Conservation (phyloP, 176 grass and related monocot genomes). For the Musa beccarii region DNA sequence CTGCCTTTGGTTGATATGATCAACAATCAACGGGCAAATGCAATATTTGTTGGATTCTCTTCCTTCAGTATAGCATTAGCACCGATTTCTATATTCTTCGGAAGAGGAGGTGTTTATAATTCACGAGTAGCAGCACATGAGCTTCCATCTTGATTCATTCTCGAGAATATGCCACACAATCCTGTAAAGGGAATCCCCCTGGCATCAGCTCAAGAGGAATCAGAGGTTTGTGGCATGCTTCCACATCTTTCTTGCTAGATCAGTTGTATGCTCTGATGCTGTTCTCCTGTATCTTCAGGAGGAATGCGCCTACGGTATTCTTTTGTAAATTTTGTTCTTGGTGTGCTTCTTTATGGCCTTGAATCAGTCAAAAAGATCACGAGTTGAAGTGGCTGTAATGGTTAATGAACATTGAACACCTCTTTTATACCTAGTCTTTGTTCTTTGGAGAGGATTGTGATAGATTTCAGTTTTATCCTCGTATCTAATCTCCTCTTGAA, state of each 20-base stretch:
- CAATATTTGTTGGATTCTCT: not conserved
- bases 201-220: not conserved
- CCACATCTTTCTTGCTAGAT: not conserved
- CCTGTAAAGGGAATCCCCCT: not conserved
- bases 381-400: too few species aligned
- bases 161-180: not conserved
- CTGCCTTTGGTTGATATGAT: not conserved
- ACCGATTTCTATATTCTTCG: not conserved
- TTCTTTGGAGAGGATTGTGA: too few species aligned
- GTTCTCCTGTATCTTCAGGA: not conserved
- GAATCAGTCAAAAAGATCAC: too few species aligned
- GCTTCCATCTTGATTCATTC: not conserved
- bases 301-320: not conserved
- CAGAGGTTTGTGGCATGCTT: not conserved
- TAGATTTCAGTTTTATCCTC: too few species aligned
- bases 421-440: too few species aligned
- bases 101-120: not conserved
- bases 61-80: not conserved
- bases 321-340: not conserved
- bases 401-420: too few species aligned
- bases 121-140: not conserved
- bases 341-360: not conserved
- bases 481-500: too few species aligned
- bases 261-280: not conserved
- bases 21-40: not conserved